A percentile compares a stretch with the other conserved stretches of the same genome.
Conservation (phyloP, 768 basidiomycete genomes). For the Cytidiella melzeri region DNA sequence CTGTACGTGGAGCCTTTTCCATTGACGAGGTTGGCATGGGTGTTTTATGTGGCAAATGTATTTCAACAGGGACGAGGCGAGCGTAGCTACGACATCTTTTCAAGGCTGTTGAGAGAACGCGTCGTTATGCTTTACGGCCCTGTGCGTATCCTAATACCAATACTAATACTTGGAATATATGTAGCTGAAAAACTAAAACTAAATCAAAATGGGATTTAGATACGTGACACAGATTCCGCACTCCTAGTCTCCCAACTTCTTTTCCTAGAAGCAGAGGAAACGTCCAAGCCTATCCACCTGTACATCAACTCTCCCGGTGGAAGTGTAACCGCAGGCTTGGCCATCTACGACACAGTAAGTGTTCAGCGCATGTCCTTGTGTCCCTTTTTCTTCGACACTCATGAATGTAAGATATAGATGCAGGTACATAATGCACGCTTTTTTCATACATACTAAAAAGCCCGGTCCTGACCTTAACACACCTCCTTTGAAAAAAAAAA, state of each 20-base stretch:
- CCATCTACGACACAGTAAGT: conserved; percentile 94
- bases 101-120: conserved; percentile 83
- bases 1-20: conserved; percentile 40
- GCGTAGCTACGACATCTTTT: conserved; percentile 94
- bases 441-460: too few relatives aligned
- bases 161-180: background rate
- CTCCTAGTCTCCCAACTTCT: conserved; percentile 88
- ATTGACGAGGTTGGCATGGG: background rate
- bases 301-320: conserved; percentile 98
- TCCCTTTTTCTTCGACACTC: background rate
- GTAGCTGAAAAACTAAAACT: too few relatives aligned
- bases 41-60: conserved; percentile 6
- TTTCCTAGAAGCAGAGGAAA: conserved; percentile 94
- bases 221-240: conserved; percentile 85
- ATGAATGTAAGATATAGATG: conserved; percentile 44
- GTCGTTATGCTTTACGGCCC: conserved; percentile 95
- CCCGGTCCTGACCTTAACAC: too few relatives aligned
- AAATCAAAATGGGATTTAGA: too few relatives aligned
- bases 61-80: conserved; percentile 79
- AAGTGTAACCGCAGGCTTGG: conserved; percentile 91
- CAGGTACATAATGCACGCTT: too few relatives aligned
- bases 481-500: background rate
- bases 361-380: background rate
- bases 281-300: conserved; percentile 88
- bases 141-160: conserved; percentile 39